Evolutionary conservation across 2,329 filamentous ascomycete genomes (phyloP), one percentile per base, ranked within the genome.

Genomic region (Achaetomium macrosporum): DNA sequence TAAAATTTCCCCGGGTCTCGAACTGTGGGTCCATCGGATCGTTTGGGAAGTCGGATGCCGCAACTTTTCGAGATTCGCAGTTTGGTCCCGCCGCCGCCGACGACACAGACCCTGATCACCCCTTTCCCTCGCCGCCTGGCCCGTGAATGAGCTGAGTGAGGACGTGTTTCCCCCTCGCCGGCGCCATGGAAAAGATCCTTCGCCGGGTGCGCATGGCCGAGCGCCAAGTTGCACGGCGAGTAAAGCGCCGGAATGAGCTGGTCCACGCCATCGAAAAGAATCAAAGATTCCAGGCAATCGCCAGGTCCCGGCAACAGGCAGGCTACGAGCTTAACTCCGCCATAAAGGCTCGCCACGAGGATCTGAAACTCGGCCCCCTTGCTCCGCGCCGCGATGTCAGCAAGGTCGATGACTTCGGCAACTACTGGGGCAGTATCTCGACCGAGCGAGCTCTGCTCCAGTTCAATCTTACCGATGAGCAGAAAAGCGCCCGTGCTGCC

Each of bases 351-450:
- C 79, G 87, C 49, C 79, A 77, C 56, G 87, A 95, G 66, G 85
- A 92, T 68, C 95, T 87, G 82, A 74, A 85, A 58, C 71, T 90
- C 59, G 92, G 91, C 0, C 80, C 87, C 9, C 66, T 96, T 58
- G 85, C 90, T 3, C 90, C 91, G 2, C 85, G 85, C 66, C 79
- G 84, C 62, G 86, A 93, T 69, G 73, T 84, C 37, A 87, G 85
- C 55, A 72, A 74, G 0, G 62, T 70, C 42, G 74, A 77, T 60
- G 76, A 78, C 25, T 86, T 83, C 64, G 89, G 84, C 57, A 76
- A 85, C 56, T 66, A 60, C 61, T 69, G 65, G 66, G 63, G 55
- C 63, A 57, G 67, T 51, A 63, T 65, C 55, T 53, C 56, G 30
- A 13, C 52, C 42, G 39, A 55, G 44, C 51, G 51, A 35, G 47